Evolutionary conservation across 768 basidiomycete genomes (phyloP).

Genomic region (Kwoniella shandongensis): DNA sequence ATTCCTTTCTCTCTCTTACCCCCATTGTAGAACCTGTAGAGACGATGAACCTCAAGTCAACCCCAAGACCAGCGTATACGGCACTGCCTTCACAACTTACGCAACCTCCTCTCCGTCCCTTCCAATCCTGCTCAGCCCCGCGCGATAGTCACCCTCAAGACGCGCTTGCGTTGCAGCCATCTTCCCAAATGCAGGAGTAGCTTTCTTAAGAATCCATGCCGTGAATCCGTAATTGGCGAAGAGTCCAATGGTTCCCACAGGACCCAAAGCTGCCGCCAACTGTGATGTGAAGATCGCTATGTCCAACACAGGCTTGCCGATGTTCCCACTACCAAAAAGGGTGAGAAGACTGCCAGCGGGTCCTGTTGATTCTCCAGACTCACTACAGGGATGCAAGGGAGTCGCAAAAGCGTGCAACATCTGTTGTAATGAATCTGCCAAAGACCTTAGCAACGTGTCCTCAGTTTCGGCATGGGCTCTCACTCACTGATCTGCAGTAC

Average conservation of each 20-base stretch:
- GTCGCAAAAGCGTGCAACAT: constrained; percentile 85
- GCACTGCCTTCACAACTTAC: constrained; percentile 58
- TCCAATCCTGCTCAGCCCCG: constrained; percentile 79
- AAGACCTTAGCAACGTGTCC: too few relatives aligned
- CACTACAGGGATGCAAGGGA: constrained; percentile 83
- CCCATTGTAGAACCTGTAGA: constrained; percentile 83
- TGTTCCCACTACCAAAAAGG: constrained; percentile 93
- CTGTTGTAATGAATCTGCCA: constrained; percentile 81
- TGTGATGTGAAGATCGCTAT: constrained; percentile 89
- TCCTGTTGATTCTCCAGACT: constrained; percentile 52
- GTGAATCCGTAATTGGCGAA: constrained; percentile 86
- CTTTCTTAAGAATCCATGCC: constrained; percentile 73
- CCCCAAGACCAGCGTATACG: too few relatives aligned
- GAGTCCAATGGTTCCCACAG: constrained; percentile 75
- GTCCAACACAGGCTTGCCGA: constrained; percentile 89
- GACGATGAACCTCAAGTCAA: too few relatives aligned
- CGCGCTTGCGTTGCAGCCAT: constrained; percentile 84
- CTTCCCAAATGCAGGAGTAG: constrained; percentile 88
- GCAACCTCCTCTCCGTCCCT: constrained; percentile 91
- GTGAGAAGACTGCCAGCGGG: not conserved
- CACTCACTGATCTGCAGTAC: constrained; percentile 72
- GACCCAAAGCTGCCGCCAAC: constrained; percentile 78
- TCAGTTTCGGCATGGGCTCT: not conserved
- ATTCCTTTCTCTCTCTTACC: constrained; percentile 80
- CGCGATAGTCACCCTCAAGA: constrained; percentile 87